Evolutionary conservation across 2,329 filamentous ascomycete genomes (phyloP), one percentile per base, ranked within the genome.

Genomic region (Colletotrichum plurivorum): DNA sequence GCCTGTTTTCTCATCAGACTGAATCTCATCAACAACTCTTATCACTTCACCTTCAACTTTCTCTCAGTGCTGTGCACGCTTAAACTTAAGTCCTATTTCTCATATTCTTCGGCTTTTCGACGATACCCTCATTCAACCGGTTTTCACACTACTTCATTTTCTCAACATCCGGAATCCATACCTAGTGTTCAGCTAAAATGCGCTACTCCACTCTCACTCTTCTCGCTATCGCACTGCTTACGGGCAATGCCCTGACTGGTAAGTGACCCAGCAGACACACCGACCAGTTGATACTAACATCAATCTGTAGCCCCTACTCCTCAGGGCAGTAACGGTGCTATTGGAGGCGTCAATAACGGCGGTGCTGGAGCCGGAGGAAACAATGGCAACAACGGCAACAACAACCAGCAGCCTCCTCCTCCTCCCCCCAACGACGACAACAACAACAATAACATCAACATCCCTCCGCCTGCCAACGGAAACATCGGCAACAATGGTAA

Each of bases 391-490:
- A 25, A 25, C 27, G 27, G 27, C 27, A 31, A 31, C 31, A 55
- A 55, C 31, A 55, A 55, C 53, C 53, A 55, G 53, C 31, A 55
- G 31, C 53, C 53, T 39, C 53, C 53, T 41, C 51, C 51, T 27
- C 53, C 53, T 15, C 52, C 27, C 18, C 52, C 52, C 13, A 36
- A 36, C 16, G 25, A 55, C 31, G 25, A 18, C 52, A 55, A 55
- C 52, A 39, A 55, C 52, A 55, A 54, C 52, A 31, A n/a, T 25
- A 55, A 54, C 52, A 31, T 12, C 31, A 54, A 41, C 36, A 55
- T 43, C 20, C 12, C 27, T 15, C 27, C 27, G n/a, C 52, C 31
- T 10, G n/a, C 18, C 52, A 41, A 41, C 10, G 18, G n/a, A 18
- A 55, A 55, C 53, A 55, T 22, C 18, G n/a, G n/a, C 18, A 41